Evolutionary conservation across 371 early-diverging fungal genomes (phyloP).

Genomic region (Ordospora pajunii): DNA sequence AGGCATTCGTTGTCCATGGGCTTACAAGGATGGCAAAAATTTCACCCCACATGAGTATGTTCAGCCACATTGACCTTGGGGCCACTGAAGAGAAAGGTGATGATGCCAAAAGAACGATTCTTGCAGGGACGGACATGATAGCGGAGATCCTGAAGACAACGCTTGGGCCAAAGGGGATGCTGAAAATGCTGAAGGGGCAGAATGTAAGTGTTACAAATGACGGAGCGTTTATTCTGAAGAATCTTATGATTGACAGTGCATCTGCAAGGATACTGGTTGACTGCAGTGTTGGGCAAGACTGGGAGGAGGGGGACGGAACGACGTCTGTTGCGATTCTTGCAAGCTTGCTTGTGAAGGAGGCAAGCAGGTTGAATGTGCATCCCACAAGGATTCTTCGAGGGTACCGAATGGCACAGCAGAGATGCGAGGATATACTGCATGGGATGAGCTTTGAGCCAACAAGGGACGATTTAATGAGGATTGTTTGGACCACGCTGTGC

Average conservation of each 20-base stretch:
- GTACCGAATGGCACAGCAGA: slow-evolving; percentile 76
- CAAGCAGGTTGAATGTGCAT: slow-evolving; percentile 85
- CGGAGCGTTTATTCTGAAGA: slow-evolving; percentile 97
- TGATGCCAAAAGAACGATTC: slow-evolving; percentile 64
- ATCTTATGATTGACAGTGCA: slow-evolving; percentile 87
- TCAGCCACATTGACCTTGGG: slow-evolving; percentile 50
- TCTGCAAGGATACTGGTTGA: slow-evolving; percentile 89
- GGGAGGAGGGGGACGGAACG: slow-evolving; percentile 99
- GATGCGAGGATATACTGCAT: slow-evolving; percentile 75
- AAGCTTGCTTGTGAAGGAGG: slow-evolving; percentile 85
- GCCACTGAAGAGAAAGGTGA: slow-evolving; percentile 58
- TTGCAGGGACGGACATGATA: slow-evolving; percentile 85
- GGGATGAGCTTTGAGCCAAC: slow-evolving; percentile 70
- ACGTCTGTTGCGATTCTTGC: slow-evolving; percentile 96
- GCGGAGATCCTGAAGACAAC: slow-evolving; percentile 84
- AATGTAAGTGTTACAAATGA: slow-evolving; percentile 91
- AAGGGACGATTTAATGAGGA: slow-evolving; percentile 50
- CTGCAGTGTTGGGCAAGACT: slow-evolving; percentile 91
- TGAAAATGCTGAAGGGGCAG: slow-evolving; percentile 75
- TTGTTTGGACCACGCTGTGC: slow-evolving; percentile 85
- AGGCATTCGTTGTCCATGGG: slow-evolving; percentile 20
- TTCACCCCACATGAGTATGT: slow-evolving; percentile 44
- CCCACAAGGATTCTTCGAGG: slow-evolving; percentile 95
- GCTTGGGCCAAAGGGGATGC: slow-evolving; percentile 70
- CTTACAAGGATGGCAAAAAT: slow-evolving; percentile 22